Conservation (phyloP, 441 rosid genomes). For the Gossypium gossypioides region DNA sequence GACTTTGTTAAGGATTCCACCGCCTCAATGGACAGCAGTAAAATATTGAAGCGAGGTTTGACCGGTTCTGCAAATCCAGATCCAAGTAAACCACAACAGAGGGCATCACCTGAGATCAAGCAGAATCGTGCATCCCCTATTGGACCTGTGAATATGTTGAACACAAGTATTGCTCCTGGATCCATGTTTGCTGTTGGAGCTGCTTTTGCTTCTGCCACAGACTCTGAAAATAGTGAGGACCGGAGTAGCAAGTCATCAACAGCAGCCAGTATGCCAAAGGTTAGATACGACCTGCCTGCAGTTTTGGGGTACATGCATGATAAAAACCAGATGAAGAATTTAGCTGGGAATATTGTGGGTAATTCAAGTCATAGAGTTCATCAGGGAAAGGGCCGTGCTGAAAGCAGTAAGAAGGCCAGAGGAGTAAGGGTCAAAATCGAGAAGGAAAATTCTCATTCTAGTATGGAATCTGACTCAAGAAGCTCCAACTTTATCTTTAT, state of each 20-base stretch:
- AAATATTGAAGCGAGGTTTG: constrained; percentile 49
- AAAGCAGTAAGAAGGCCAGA: constrained; percentile 59
- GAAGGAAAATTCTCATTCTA: constrained; percentile 80
- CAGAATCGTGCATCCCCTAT: constrained; percentile 34
- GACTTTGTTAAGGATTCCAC: constrained; percentile 39
- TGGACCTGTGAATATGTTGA: constrained; percentile 30
- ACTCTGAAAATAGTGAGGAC: constrained; percentile 74
- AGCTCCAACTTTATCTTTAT: constrained; percentile 71
- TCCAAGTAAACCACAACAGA: constrained; percentile 15
- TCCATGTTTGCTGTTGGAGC: constrained; percentile 44
- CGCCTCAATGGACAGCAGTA: constrained; percentile 29
- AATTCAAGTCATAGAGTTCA: constrained; percentile 34
- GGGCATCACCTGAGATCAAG: constrained; percentile 23
- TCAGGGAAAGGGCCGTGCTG: constrained; percentile 40
- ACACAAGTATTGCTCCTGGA: constrained; percentile 27
- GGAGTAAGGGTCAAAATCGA: constrained; percentile 74
- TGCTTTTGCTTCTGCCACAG: constrained; percentile 39
- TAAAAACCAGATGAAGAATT: constrained; percentile 37
- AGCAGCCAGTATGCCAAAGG: constrained; percentile 60
- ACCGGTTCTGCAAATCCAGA: constrained; percentile 25
- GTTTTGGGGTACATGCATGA: constrained; percentile 30
- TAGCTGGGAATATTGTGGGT: constrained; percentile 35
- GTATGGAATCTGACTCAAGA: constrained; percentile 81
- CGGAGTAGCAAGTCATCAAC: constrained; percentile 68
- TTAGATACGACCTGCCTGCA: constrained; percentile 35